Evolutionary conservation across 2,329 filamentous ascomycete species (phyloP).

Genomic region (Verticillium albo-atrum): DNA sequence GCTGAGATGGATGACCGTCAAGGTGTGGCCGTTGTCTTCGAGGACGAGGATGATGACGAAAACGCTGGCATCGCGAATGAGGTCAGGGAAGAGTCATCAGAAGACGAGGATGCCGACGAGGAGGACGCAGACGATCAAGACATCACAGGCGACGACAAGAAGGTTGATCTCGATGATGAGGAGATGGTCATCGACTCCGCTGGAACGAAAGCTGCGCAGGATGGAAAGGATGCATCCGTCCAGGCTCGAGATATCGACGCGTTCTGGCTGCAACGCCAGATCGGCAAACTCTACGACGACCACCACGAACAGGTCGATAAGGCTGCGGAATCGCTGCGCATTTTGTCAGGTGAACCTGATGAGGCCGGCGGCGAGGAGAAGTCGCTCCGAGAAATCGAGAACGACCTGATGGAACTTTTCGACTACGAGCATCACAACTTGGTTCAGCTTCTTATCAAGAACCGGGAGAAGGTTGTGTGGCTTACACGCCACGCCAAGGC

Average conservation of each 20-base stretch:
- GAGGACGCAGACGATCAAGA: constrained; percentile 52
- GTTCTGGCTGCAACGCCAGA: constrained; percentile 93
- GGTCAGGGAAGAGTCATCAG: constrained; percentile 82
- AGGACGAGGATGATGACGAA: constrained; percentile 84
- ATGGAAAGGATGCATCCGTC: constrained; percentile 56
- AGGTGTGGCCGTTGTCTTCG: constrained; percentile 96
- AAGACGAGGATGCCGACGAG: constrained; percentile 67
- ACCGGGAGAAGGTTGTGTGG: constrained; percentile 94
- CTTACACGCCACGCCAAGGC: constrained; percentile 81
- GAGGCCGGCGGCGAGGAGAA: constrained; percentile 74
- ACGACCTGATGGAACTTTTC: constrained; percentile 96
- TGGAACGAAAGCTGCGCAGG: constrained; percentile 37
- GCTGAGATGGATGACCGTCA: constrained; percentile 89
- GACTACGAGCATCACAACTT: constrained; percentile 95
- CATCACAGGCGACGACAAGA: constrained; percentile 30
- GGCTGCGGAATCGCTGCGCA: constrained; percentile 76
- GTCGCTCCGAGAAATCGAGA: constrained; percentile 87
- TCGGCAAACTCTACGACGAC: constrained; percentile 83
- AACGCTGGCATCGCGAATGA: constrained; percentile 75
- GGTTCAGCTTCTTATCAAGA: constrained; percentile 85
- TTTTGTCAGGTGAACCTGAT: constrained; percentile 71
- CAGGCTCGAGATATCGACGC: constrained; percentile 90
- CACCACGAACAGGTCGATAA: constrained; percentile 93
- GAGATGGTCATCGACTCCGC: constrained; percentile 81
- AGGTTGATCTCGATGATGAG: constrained; percentile 59